Conservation (phyloP, 495 filamentous ascomycete genomes). For the Neurospora pannonica region DNA sequence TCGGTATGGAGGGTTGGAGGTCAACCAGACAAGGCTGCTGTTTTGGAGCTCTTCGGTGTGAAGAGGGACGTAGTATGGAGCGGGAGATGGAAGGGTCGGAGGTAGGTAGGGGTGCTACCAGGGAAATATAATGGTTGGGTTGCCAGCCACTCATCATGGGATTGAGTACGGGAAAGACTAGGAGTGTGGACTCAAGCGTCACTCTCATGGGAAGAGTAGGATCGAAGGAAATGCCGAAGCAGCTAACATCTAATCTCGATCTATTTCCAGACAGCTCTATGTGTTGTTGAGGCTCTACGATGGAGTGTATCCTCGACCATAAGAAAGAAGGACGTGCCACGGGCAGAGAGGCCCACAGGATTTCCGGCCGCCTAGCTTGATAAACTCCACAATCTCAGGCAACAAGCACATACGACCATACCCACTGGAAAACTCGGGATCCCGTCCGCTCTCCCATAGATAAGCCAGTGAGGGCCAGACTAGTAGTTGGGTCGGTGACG, state of each 20-base stretch:
- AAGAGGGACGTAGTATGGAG: background rate
- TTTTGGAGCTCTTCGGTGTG: background rate
- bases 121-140: background rate
- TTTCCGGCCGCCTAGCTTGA: background rate
- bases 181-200: background rate
- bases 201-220: background rate
- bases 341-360: background rate
- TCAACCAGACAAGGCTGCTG: background rate
- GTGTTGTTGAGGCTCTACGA: background rate
- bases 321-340: background rate
- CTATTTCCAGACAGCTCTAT: background rate
- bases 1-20: background rate
- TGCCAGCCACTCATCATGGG: background rate
- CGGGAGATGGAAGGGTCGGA: background rate
- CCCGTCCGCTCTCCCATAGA: slow-evolving; percentile 44
- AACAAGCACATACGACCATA: slow-evolving; percentile 35
- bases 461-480: slow-evolving; percentile 25
- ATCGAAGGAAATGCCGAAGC: background rate
- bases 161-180: background rate
- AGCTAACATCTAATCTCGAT: background rate
- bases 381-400: background rate
- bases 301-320: background rate
- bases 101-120: background rate
- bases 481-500: slow-evolving; percentile 38
- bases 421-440: slow-evolving; percentile 34